Base-by-base conservation (phyloP, 495 filamentous ascomycete species). In the Talaromyces nanjingensis region DNA sequence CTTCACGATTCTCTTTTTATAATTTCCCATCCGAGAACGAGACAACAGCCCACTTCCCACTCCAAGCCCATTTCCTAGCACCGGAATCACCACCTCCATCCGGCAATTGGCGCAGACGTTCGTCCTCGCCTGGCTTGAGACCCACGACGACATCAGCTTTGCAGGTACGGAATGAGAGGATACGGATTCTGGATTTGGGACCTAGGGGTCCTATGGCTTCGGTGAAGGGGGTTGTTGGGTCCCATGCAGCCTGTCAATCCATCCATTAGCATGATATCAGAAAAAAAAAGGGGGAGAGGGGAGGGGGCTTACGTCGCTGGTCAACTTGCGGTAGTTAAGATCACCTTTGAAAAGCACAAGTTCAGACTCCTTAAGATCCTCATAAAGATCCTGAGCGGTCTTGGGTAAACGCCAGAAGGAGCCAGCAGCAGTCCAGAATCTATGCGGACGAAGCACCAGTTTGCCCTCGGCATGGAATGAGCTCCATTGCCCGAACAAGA, bases 301-400 rank as follows among this genome's bases (percentile, higher is more conserved):
- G 16, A 24, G 58, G 11, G 33, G 9, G 77, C 87, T 83, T 77
- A 92, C 92, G 76, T 98, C 96, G 27, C 83, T 91, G 25, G 87
- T 89, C 62, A 98, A 71, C 71, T 98, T 98, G 37, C 94, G 79
- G 69, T 98, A 98, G 70, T 98, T 98, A 67, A 98, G 71, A 76
- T 98, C 94, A 7, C 94, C 94, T 79, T 98, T 98, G 79, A 97
- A 96, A 24, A 98, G 84, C 1, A 96, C 91, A n/a, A 98, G 78
- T 72, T 96, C 92, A 65, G 87, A 88, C 65, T 86, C 76, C 76
- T 91, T 85, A n/a, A 98, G 74, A 68, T 97, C 93, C 6, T 90
- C 83, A 60, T 85, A 84, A 34, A 98, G 74, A 16, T 81, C 78
- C n/a, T 84, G 80, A 1, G 84, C 90, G 34, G 79, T 77, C 6